Evolutionary conservation across 306 rosid species (phyloP).

Genomic region (Potentilla sterilis): DNA sequence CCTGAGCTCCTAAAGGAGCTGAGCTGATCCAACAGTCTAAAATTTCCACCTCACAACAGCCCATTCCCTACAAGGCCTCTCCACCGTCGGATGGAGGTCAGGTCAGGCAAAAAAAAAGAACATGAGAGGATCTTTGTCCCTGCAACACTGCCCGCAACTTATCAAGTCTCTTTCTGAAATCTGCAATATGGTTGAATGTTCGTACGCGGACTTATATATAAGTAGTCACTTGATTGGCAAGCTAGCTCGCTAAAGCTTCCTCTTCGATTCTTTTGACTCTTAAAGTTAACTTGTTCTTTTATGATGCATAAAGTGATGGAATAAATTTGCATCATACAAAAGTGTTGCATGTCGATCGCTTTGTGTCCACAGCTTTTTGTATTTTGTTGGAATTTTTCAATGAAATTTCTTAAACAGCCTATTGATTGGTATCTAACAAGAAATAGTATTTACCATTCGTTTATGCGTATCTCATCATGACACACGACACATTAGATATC

Average conservation of each 20-base stretch:
- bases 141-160: neutral
- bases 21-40: no score
- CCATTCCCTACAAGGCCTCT: no score
- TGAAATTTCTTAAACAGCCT: no score
- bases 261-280: neutral
- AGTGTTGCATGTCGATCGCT: neutral
- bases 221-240: neutral
- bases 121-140: no score
- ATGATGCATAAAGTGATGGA: neutral
- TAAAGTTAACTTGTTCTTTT: neutral
- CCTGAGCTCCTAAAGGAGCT: no score
- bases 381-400: neutral
- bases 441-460: no score
- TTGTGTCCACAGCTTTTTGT: neutral
- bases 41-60: no score
- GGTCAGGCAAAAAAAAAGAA: no score
- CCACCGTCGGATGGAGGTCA: no score
- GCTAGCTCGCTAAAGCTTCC: neutral
- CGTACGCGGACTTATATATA: neutral
- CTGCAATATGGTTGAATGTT: no score
- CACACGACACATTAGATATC: neutral
- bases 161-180: no score
- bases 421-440: neutral
- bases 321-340: slow-evolving; percentile 1
- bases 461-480: neutral